Conservation (phyloP, 129 eudicot genomes). For the Pseudognaphalium luteoalbum region DNA sequence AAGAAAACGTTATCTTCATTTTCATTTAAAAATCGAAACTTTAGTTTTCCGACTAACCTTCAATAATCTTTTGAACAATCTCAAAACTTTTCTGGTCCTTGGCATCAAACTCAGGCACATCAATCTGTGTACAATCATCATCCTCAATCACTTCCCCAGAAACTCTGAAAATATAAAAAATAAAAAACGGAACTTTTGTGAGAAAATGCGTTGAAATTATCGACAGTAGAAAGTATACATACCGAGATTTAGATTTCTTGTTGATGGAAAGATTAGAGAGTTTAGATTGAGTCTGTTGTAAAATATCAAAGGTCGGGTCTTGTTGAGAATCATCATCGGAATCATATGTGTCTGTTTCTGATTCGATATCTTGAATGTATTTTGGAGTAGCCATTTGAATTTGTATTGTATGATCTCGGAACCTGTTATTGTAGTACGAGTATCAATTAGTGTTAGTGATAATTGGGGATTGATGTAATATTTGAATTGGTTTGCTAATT, state of each 20-base stretch:
- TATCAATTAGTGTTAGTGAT: no score
- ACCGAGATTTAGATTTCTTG: constrained; percentile 45
- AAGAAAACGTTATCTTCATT: constrained; percentile 13
- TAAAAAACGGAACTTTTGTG: background rate
- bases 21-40: background rate
- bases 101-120: constrained; percentile 46
- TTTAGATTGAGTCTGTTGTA: constrained; percentile 13
- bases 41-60: constrained; percentile 52
- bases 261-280: constrained; percentile 59
- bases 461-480: no score
- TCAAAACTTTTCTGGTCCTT: constrained; percentile 52
- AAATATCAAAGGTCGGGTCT: constrained; percentile 54
- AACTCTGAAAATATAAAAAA: constrained; percentile 9
- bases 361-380: background rate
- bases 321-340: constrained; percentile 62
- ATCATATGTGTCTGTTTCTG: constrained; percentile 34
- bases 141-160: constrained; percentile 12
- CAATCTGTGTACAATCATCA: constrained; percentile 22
- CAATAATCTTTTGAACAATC: constrained; percentile 42
- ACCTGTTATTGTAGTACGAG: no score
- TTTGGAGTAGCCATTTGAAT: background rate
- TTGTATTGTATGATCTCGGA: background rate
- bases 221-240: background rate
- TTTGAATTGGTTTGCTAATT: no score
- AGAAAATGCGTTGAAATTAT: background rate